phyloP scores from a whole-genome alignment of 1,284 basidiomycete species.

The Fomitopsis palustris region DNA sequence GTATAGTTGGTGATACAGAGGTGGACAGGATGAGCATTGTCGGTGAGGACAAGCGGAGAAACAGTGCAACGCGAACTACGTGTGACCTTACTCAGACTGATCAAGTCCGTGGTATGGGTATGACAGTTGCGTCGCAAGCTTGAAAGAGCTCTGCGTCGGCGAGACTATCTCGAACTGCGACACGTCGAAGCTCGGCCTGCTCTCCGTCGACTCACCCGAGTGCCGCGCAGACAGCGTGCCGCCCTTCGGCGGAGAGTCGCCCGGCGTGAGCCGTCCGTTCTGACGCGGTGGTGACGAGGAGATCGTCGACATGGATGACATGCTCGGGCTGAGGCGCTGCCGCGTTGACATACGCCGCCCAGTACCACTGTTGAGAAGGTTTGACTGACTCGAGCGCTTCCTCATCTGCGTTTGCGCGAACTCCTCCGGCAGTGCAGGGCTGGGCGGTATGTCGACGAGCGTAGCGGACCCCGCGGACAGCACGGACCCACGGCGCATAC shows the following conservation, averaged over 20 bases:
- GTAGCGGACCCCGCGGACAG: conserved; percentile 20
- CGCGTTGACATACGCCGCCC: conserved; percentile 18
- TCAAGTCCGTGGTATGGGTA: conserved; percentile 42
- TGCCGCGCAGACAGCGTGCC: conserved; percentile 21
- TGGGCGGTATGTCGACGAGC: conserved; percentile 37
- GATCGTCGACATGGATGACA: conserved; percentile 23
- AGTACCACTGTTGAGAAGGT: conserved; percentile 18
- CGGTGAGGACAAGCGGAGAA: not conserved
- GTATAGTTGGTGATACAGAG: not conserved
- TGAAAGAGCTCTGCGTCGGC: conserved; percentile 14
- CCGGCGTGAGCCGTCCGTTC: conserved; percentile 24
- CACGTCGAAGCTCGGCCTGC: conserved; percentile 31
- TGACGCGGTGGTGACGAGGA: conserved; percentile 25
- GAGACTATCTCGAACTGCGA: conserved; percentile 36
- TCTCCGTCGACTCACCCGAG: conserved; percentile 32
- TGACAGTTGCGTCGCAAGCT: conserved; percentile 24
- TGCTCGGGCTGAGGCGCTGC: conserved; percentile 25
- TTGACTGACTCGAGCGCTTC: conserved; percentile 32
- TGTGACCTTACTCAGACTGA: conserved; percentile 19
- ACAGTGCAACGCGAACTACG: conserved; percentile 4
- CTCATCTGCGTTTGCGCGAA: conserved; percentile 25
- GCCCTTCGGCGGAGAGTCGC: conserved; percentile 28
- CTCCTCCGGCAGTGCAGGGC: conserved; percentile 39
- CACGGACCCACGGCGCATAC: conserved; percentile 25
- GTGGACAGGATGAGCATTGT: not conserved